Base-by-base conservation (phyloP, 2,329 filamentous ascomycete genomes). In the Grosmannia penicillata region DNA sequence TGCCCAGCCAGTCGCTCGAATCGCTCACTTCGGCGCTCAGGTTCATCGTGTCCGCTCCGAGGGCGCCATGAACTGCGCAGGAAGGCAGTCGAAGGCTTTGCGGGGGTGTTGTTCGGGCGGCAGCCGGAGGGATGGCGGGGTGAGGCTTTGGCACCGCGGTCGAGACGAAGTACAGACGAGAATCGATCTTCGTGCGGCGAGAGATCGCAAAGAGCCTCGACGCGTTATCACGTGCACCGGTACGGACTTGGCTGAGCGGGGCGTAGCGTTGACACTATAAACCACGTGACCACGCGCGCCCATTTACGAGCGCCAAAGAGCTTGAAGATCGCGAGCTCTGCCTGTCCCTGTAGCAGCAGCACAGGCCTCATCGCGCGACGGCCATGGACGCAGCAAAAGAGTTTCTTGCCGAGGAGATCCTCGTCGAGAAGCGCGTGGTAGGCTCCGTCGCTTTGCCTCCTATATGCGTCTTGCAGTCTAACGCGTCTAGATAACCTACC, bases 1-100 rank as follows among this genome's bases (percentile, higher is more conserved):
- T 93, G 10, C 63, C 52, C 6, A 86, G 66, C 84, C 84, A 93
- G 62, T 93, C 84, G 38, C 83, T 87, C n/a, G 82, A 78, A 59
- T 91, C 83, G 36, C 79, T 60, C 30, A 89, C 61, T 43, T 66
- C 61, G 43, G 55, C 47, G 27, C 35, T 37, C 35, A 25, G 18
- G n/a, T 47, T 38, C 43, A 45, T 45, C 13, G 36, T 13, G 6
- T 11, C 18, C 11, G 18, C 35, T n/a, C n/a, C 11, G 9, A 21
- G 17, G 28, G 28, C 4, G 15, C 13, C 28, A 19, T 30, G 19
- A 18, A 30, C 17, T 8, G 8, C 28, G 28, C 4, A 13, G 23
- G 13, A 8, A 26, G 33, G n/a, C n/a, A n/a, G n/a, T n/a, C n/a
- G n/a, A n/a, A n/a, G n/a, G n/a, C n/a, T n/a, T n/a, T n/a, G n/a